Base-by-base conservation (phyloP, 805 yeast species). In the Metschnikowia reukaufii region DNA sequence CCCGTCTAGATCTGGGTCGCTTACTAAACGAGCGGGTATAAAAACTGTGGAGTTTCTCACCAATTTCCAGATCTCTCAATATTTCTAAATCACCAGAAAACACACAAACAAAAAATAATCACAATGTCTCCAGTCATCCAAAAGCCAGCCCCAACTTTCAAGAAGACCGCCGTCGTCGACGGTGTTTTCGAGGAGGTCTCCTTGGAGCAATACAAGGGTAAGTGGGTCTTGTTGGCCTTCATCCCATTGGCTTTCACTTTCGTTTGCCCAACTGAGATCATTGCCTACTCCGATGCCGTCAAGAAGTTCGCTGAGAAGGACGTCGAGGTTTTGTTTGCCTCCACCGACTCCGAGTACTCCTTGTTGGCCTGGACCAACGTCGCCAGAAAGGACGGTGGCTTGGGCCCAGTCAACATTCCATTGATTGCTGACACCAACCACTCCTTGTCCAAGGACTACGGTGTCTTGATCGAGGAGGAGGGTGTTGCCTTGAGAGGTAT, bases 171-270 rank as follows among this genome's bases (percentile, higher is more conserved):
- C 69, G 98, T 94, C 66, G 81, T 94, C 61, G 91, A 92, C 77
- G 98, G 98, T 74, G 78, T 82, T 57, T 92, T 94, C 68, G 98
- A 94, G 79, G 97, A 94, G 66, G 80, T 94, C 62, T 79, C 96
- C 52, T 84, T 94, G 62, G 98, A 92, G 65, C 86, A 88, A 75
- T 94, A 85, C 88, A 85, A 85, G 78, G 99, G 99, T 67, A 88
- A 94, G 77, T 94, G 97, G 96, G 97, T 94, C 60, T 75, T 94
- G 57, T 81, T 94, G 65, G 98, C 95, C 55, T 94, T 94, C 79
- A 86, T 94, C 71, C 99, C 99, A 73, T 78, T 92, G 82, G 99
- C 99, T 44, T 94, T 94, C 91, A 94, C 99, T 52, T 94, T 94
- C 62, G 98, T 94, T 56, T 94, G 99, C 78, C 99, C 99, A 73